Percentiles rank a stretch among this genome's conserved stretches.
These are phyloP conservation scores for Pelargonium exstipulatum DNA, from an alignment of 441 rosid genomes.

Conservation along the genomic window DNA sequence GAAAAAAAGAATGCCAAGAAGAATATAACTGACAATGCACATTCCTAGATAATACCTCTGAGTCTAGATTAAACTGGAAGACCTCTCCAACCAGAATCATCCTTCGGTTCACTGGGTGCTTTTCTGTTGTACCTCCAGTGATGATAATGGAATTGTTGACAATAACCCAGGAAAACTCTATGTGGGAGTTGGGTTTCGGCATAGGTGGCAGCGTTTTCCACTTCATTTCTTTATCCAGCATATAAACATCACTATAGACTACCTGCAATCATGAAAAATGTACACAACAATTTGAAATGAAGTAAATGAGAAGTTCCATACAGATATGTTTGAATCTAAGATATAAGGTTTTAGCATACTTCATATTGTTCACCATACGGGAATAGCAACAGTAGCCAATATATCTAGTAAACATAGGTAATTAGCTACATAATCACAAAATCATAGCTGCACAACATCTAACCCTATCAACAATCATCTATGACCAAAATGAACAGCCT, in stretches of 20 bases:
- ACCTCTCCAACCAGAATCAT: constrained; percentile 83
- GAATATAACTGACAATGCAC: too few species aligned
- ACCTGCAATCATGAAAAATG: constrained; percentile 41
- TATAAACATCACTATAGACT: constrained; percentile 71
- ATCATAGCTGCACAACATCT: too few species aligned
- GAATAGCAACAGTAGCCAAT: too few species aligned
- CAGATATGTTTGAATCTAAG: background rate
- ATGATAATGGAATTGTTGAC: constrained; percentile 77
- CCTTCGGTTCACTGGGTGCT: constrained; percentile 80
- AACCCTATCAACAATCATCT: too few species aligned
- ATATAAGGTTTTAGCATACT: too few species aligned
- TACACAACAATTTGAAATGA: background rate
- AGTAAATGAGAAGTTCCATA: background rate
- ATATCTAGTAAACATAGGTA: too few species aligned
- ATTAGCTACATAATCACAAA: too few species aligned
- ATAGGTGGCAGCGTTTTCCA: constrained; percentile 75
- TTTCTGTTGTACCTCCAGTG: constrained; percentile 92
- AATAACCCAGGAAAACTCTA: constrained; percentile 82
- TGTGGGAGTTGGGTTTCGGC: constrained; percentile 93
- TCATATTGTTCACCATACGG: too few species aligned
- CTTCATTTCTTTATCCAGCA: constrained; percentile 84
- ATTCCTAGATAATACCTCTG: constrained; percentile 44
- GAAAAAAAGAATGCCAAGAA: too few species aligned
- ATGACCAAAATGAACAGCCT: too few species aligned
- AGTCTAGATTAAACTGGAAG: constrained; percentile 67